Percentiles rank a stretch among this genome's conserved stretches.
These are phyloP conservation scores for Oldenlandia corymbosa DNA, from an alignment of 257 asterid species.

Conservation along the genomic window DNA sequence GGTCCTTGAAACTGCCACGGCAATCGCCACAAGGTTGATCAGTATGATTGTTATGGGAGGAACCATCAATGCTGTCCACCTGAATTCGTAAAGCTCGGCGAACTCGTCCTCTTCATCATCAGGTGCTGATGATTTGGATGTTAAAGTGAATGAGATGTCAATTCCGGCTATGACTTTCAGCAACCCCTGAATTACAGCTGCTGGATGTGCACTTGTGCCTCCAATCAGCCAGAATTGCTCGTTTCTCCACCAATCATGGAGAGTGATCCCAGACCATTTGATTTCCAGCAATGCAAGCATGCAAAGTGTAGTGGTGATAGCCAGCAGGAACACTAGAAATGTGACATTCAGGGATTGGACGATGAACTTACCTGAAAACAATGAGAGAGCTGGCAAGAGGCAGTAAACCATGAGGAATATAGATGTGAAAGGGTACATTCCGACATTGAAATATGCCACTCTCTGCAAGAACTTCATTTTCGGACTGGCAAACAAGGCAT, in stretches of 20 bases:
- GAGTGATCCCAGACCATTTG: constrained; percentile 81
- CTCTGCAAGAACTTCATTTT: constrained; percentile 83
- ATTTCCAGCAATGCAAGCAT: constrained; percentile 76
- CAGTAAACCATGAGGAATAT: constrained; percentile 74
- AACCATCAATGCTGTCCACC: constrained; percentile 77
- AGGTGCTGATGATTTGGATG: constrained; percentile 65
- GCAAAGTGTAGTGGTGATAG: constrained; percentile 58
- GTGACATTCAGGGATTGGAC: constrained; percentile 68
- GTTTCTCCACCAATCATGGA: constrained; percentile 94
- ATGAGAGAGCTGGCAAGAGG: constrained; percentile 73
- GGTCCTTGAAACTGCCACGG: constrained; percentile 65
- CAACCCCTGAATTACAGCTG: constrained; percentile 81
- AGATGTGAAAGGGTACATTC: constrained; percentile 85
- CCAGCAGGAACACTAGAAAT: constrained; percentile 46
- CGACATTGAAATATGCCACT: constrained; percentile 84
- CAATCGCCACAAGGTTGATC: constrained; percentile 66
- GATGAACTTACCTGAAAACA: constrained; percentile 83
- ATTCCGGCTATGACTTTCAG: constrained; percentile 83
- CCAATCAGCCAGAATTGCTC: constrained; percentile 96
- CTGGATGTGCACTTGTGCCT: constrained; percentile 91
- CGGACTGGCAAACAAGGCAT: constrained; percentile 65
- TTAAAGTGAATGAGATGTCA: constrained; percentile 74
- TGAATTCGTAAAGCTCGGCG: constrained; percentile 75
- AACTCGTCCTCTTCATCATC: constrained; percentile 74
- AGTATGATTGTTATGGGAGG: constrained; percentile 77